phyloP scores from a whole-genome alignment of 2,329 filamentous ascomycete genomes.

The Aureobasidium melanogenum region DNA sequence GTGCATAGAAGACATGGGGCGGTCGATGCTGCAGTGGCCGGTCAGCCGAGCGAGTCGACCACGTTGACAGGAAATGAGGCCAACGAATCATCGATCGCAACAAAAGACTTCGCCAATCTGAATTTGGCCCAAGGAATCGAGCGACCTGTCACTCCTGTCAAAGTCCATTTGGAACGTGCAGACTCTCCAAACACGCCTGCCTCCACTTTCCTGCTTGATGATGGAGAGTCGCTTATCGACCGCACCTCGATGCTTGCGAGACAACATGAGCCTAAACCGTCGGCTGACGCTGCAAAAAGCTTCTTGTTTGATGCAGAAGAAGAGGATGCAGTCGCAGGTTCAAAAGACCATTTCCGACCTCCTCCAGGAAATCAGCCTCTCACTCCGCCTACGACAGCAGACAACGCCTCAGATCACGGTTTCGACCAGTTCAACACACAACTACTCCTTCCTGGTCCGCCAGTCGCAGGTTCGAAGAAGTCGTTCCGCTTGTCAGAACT shows the following conservation, averaged over 20 bases:
- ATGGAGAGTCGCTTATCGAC: constrained; percentile 48
- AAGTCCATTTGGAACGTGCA: neutral
- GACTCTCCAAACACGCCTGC: neutral
- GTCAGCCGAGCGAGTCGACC: neutral
- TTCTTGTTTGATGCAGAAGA: constrained; percentile 42
- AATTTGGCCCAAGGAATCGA: neutral
- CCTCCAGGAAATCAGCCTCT: constrained; percentile 31
- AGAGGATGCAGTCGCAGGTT: constrained; percentile 24
- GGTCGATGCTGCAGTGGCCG: neutral
- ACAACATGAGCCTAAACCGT: neutral
- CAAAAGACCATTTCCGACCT: constrained; percentile 17
- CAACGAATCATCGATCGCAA: neutral
- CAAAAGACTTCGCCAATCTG: neutral
- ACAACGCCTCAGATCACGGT: constrained; percentile 12
- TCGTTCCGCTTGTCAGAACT: constrained; percentile 8
- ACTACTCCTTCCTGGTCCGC: constrained; percentile 1
- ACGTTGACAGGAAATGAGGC: neutral
- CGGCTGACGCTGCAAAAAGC: constrained; percentile 30
- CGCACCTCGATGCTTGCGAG: constrained; percentile 30
- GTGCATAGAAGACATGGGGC: neutral
- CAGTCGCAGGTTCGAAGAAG: neutral
- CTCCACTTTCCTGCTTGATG: constrained; percentile 44
- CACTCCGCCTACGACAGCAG: constrained; percentile 35
- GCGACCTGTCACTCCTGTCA: neutral
- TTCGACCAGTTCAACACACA: neutral